A percentile compares a stretch with the other conserved stretches of the same genome.
Evolutionary conservation across 768 basidiomycete species (phyloP).

Genomic region (Lactarius vividus): DNA sequence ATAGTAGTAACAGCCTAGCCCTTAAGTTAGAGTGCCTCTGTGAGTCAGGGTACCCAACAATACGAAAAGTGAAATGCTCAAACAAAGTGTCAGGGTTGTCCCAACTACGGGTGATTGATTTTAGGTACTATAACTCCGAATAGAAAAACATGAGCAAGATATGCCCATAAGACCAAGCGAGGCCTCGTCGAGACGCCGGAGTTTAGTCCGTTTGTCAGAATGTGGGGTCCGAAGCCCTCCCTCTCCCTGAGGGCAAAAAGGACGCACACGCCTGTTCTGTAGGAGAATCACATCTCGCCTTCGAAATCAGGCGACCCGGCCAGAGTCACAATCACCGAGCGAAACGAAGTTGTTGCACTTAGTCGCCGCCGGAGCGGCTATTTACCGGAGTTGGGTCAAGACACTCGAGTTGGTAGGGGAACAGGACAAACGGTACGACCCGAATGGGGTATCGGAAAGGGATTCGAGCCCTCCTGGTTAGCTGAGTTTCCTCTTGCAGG

Average conservation of each 20-base stretch:
- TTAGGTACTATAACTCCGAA: slow-evolving; percentile 16
- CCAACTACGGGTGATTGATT: neutral
- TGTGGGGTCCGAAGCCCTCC: neutral
- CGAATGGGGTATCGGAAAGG: neutral
- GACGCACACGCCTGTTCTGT: neutral
- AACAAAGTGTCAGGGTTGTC: neutral
- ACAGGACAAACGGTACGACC: neutral
- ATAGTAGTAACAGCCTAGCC: too few species aligned
- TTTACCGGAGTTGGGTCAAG: neutral
- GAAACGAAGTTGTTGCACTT: neutral
- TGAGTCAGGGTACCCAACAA: neutral
- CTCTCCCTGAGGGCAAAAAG: neutral
- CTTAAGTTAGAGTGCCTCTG: too few species aligned
- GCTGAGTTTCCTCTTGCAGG: neutral
- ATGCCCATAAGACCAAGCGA: neutral
- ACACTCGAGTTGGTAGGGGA: neutral
- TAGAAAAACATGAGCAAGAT: neutral
- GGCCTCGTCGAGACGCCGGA: neutral
- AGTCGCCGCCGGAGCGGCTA: neutral
- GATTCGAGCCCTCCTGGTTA: neutral
- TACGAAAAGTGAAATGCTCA: neutral
- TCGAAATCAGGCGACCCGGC: neutral
- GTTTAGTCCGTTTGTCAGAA: neutral
- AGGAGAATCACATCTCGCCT: neutral
- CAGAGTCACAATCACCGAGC: neutral